These are phyloP conservation scores for Coriolopsis trogii DNA, from an alignment of 1,284 basidiomycete species.

Conservation along the genomic window DNA sequence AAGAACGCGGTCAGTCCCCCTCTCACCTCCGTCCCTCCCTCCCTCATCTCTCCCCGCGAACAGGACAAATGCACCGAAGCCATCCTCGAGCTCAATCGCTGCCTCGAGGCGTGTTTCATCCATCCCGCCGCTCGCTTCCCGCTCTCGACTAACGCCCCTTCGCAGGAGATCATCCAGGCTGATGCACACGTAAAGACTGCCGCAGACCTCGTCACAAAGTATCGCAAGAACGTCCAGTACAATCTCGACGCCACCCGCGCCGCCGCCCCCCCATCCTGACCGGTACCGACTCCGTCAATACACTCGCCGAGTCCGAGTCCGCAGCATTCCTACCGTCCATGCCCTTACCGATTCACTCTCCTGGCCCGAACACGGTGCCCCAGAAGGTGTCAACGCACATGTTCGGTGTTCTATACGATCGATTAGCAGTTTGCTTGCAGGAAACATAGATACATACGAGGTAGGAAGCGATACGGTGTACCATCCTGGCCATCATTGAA, in stretches of 20 bases:
- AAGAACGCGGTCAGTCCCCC: slow-evolving; percentile 79
- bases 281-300: not conserved
- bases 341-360: too few relatives aligned
- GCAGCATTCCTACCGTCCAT: too few relatives aligned
- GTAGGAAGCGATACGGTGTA: too few relatives aligned
- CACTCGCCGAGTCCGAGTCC: not conserved
- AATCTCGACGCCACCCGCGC: slow-evolving; percentile 69
- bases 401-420: too few relatives aligned
- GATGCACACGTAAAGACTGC: slow-evolving; percentile 75
- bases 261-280: slow-evolving; percentile 4
- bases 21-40: not conserved
- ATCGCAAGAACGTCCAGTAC: slow-evolving; percentile 85
- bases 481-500: too few relatives aligned
- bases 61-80: slow-evolving; percentile 82
- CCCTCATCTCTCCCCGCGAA: not conserved
- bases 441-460: too few relatives aligned
- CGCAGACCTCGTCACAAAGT: slow-evolving; percentile 78
- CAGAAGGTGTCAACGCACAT: too few relatives aligned
- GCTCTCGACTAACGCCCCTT: not conserved
- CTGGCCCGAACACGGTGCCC: too few relatives aligned
- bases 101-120: slow-evolving; percentile 57
- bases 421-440: too few relatives aligned
- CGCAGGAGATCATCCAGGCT: slow-evolving; percentile 70
- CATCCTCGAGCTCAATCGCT: slow-evolving; percentile 81
- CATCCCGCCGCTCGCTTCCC: not conserved